A percentile compares a stretch with the other conserved stretches of the same genome.
Evolutionary conservation across 2,329 filamentous ascomycete genomes (phyloP).

Genomic region (Coniochaeta sp.): DNA sequence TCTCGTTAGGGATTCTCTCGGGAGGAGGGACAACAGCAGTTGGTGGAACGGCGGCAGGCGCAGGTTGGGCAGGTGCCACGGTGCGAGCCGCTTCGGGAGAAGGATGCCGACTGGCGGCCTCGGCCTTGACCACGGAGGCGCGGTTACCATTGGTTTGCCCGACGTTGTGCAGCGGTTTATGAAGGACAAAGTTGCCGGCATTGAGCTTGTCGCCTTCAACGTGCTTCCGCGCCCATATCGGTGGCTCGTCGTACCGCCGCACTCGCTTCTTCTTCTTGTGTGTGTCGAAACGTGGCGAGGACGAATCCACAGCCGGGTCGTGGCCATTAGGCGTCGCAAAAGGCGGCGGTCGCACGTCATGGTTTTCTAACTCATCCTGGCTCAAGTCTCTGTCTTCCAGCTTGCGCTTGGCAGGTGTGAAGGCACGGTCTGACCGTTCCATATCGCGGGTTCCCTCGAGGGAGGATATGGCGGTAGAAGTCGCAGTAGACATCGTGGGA

Average conservation of each 20-base stretch:
- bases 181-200: conserved; percentile 38
- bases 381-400: conserved; percentile 39
- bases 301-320: no score
- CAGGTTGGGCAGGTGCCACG: conserved; percentile 10
- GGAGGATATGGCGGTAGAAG: neutral
- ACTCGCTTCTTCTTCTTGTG: conserved; percentile 35
- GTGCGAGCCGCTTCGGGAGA: conserved; percentile 39
- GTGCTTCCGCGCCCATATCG: conserved; percentile 41
- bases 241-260: conserved; percentile 28
- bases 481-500: neutral
- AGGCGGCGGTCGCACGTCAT: conserved; percentile 40
- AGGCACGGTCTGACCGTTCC: conserved; percentile 22
- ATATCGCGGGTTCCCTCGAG: neutral
- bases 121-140: conserved; percentile 18
- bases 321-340: conserved; percentile 38
- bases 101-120: conserved; percentile 33
- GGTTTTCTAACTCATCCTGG: conserved; percentile 44
- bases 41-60: conserved; percentile 8
- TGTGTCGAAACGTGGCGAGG: conserved; percentile 8
- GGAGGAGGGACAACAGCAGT: conserved; percentile 3
- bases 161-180: conserved; percentile 24
- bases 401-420: conserved; percentile 40
- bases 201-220: conserved; percentile 29
- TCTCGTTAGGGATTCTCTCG: conserved; percentile 10
- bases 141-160: conserved; percentile 30